Evolutionary conservation across 2,329 filamentous ascomycete genomes (phyloP).

Genomic region (Teratosphaeria gauchensis): DNA sequence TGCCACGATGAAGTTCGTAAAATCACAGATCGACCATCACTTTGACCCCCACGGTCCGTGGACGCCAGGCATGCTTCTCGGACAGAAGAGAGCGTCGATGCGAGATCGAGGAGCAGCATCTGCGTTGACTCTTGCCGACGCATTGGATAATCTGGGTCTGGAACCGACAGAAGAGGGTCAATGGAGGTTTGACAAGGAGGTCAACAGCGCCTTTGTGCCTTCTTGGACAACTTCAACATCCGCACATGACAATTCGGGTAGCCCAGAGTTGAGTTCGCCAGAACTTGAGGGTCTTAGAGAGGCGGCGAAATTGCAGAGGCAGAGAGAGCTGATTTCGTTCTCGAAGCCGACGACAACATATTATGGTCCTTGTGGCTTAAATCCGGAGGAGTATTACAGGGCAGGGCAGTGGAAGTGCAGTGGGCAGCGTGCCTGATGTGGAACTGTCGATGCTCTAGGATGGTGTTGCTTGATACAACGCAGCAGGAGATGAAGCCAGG

Average conservation of each 20-base stretch:
- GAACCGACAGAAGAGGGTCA: background rate
- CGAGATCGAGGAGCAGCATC: background rate
- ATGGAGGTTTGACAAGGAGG: background rate
- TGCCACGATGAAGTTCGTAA: background rate
- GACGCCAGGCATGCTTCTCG: background rate
- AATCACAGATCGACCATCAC: background rate
- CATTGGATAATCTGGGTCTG: background rate
- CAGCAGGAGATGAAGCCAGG: no score
- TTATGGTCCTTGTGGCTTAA: background rate
- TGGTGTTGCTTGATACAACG: no score
- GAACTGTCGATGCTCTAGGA: no score
- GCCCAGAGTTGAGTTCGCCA: background rate
- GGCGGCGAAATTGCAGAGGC: background rate
- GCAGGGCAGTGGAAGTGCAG: background rate
- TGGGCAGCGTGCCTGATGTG: background rate
- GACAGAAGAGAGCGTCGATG: background rate
- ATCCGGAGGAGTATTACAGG: background rate
- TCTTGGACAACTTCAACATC: background rate
- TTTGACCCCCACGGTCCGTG: background rate
- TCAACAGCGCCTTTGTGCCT: background rate
- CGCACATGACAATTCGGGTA: background rate
- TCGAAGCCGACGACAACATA: background rate
- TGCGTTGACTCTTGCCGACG: background rate
- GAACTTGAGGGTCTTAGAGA: background rate
- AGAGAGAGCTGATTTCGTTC: background rate